phyloP scores from a whole-genome alignment of 2,329 filamentous ascomycete species.

The Fusarium nisikadoi region DNA sequence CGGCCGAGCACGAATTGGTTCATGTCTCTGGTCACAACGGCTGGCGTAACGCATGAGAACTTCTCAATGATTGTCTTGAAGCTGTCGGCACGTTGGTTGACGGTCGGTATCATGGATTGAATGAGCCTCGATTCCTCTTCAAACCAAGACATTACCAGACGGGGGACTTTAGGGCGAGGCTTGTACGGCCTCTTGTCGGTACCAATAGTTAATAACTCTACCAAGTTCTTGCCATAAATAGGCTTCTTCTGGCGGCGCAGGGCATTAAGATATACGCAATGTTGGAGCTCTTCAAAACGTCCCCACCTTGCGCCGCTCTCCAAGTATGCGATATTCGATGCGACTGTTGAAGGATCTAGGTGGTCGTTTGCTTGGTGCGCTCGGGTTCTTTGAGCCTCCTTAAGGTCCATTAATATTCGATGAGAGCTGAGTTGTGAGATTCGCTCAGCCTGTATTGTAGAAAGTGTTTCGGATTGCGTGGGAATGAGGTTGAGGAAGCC shows the following conservation, averaged over 20 bases:
- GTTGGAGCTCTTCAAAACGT: conserved; percentile 81
- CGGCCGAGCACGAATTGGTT: conserved; percentile 73
- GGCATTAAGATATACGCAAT: conserved; percentile 82
- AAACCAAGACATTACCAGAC: conserved; percentile 77
- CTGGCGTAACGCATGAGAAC: conserved; percentile 92
- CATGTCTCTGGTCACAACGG: conserved; percentile 84
- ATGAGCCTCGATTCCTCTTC: conserved; percentile 74
- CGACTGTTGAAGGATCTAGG: conserved; percentile 73
- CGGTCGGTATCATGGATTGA: conserved; percentile 75
- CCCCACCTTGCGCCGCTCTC: conserved; percentile 76
- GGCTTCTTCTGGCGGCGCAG: conserved; percentile 83
- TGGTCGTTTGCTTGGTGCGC: conserved; percentile 65
- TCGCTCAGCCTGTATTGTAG: conserved; percentile 62
- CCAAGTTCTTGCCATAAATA: conserved; percentile 82
- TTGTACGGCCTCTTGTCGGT: conserved; percentile 68
- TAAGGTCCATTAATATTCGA: conserved; percentile 73
- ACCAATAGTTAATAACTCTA: conserved; percentile 77
- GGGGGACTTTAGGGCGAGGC: conserved; percentile 68
- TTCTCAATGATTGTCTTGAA: conserved; percentile 83
- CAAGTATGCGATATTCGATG: conserved; percentile 76
- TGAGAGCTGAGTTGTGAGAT: conserved; percentile 77
- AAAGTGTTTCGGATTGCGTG: conserved; percentile 74
- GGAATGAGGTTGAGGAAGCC: conserved; percentile 84
- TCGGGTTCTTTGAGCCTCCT: conserved; percentile 74
- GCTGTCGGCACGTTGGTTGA: conserved; percentile 76